Base-by-base conservation (phyloP, 164 flowering plant genomes). In the Tetrastigma voinierianum region DNA sequence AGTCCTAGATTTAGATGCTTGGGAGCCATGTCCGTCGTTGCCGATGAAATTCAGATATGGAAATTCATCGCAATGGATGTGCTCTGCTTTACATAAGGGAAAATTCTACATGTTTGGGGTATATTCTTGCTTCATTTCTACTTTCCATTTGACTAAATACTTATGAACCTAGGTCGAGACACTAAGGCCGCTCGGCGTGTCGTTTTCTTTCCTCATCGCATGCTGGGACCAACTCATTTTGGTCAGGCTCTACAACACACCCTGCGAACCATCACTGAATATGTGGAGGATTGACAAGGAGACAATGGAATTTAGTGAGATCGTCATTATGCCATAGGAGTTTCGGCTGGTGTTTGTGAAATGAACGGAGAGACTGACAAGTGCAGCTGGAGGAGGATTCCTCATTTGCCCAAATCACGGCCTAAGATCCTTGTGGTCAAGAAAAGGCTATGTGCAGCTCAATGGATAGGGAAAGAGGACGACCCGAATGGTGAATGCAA, bases 331-430 rank as follows among this genome's bases (percentile, higher is more conserved):
- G 93, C 93, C 90, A 3, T 72, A 70, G 59, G 84, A 76, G 20
- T 70, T 88, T 87, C 89, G 0, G 85, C 88, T 61, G 86, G 90
- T 70, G 76, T 84, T 46, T 88, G 89, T 54, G 86, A 86, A 68
- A 75, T 86, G 16, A 61, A 70, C 21, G 45, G 23, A 2, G 75
- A 67, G 53, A 63, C 67, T 21, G 80, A 72, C 2, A 70, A 67
- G 20, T 86, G 84, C 54, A 72, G 60, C 43, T 88, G 94, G 94
- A 75, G 82, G 78, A 83, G 76, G 72, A 65, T 88, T 2, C 89
- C 90, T 0, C 73, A 68, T 32, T 70, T 88, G 81, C 89, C 94
- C 1, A 66, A 63, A 0, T 84, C 83, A n/a, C n/a, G n/a, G n/a
- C n/a, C n/a, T n/a, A n/a, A n/a, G n/a, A n/a, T n/a, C n/a, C n/a